Percentiles rank a stretch among this genome's conserved stretches.
phyloP scores from a whole-genome alignment of 2,329 filamentous ascomycete genomes.

The Fusarium guadeloupense region DNA sequence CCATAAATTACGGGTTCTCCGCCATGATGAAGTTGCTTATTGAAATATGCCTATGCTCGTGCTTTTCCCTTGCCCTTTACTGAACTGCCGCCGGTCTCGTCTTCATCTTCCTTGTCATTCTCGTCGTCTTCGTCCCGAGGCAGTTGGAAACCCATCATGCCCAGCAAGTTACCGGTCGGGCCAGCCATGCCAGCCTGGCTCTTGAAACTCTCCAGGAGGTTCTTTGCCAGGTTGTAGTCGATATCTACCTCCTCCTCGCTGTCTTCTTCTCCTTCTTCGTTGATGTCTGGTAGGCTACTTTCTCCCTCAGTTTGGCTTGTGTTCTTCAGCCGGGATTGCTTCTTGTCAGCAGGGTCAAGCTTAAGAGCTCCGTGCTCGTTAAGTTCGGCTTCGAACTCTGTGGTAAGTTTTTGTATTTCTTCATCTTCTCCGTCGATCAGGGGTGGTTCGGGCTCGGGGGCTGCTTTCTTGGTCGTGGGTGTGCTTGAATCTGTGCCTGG shows the following conservation, averaged over 20 bases:
- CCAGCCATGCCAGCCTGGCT: constrained; percentile 86
- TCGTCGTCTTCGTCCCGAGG: constrained; percentile 79
- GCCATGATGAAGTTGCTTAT: constrained; percentile 4
- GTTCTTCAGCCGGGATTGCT: constrained; percentile 44
- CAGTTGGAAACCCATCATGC: constrained; percentile 83
- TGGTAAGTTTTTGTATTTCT: constrained; percentile 71
- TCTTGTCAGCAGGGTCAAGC: constrained; percentile 53
- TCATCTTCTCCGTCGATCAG: constrained; percentile 61
- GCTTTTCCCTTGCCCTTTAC: constrained; percentile 14
- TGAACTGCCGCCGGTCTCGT: constrained; percentile 14
- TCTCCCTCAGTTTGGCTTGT: constrained; percentile 36
- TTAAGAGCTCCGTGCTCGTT: constrained; percentile 73
- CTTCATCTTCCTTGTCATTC: constrained; percentile 42
- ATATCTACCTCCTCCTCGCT: constrained; percentile 73
- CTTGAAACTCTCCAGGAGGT: constrained; percentile 92
- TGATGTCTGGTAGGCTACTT: constrained; percentile 40
- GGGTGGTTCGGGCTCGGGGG: background rate
- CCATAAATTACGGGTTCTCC: constrained; percentile 12
- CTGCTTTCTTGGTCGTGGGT: constrained; percentile 1
- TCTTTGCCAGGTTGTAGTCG: constrained; percentile 88
- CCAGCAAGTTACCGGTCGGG: constrained; percentile 86
- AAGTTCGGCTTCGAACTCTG: constrained; percentile 77
- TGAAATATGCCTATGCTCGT: background rate
- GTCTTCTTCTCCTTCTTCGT: constrained; percentile 58
- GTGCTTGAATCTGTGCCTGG: constrained; percentile 42